phyloP scores from a whole-genome alignment of 306 rosid genomes.

The Prunus fruticosa region DNA sequence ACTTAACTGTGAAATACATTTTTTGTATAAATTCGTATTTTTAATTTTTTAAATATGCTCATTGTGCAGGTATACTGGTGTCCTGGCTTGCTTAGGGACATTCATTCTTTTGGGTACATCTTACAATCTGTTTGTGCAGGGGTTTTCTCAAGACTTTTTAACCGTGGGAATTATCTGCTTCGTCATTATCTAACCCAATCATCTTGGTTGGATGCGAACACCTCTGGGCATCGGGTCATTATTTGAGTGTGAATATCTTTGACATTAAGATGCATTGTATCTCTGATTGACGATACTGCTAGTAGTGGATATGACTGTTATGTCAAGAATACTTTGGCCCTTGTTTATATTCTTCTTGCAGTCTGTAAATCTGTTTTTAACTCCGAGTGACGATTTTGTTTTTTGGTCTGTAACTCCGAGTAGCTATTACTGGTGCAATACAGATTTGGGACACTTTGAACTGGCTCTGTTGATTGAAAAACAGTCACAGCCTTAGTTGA shows the following conservation, averaged over 20 bases:
- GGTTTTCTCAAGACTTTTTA: neutral
- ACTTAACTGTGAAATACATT: too few species aligned
- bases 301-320: neutral
- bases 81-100: slow-evolving; percentile 14
- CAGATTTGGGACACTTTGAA: neutral
- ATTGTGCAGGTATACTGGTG: slow-evolving; percentile 27
- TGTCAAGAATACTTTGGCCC: neutral
- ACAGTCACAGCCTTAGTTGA: neutral
- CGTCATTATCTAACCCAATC: neutral
- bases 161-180: neutral
- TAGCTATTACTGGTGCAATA: neutral
- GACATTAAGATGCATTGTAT: neutral
- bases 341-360: neutral
- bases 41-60: neutral
- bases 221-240: neutral
- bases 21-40: neutral
- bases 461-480: neutral
- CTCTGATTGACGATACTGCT: neutral
- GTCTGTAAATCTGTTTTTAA: neutral
- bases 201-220: neutral
- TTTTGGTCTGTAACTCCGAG: neutral
- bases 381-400: neutral
- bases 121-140: neutral
- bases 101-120: neutral
- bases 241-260: neutral